Evolutionary conservation across 2,329 filamentous ascomycete genomes (phyloP).

Genomic region (Aspergillus brunneoviolaceus): DNA sequence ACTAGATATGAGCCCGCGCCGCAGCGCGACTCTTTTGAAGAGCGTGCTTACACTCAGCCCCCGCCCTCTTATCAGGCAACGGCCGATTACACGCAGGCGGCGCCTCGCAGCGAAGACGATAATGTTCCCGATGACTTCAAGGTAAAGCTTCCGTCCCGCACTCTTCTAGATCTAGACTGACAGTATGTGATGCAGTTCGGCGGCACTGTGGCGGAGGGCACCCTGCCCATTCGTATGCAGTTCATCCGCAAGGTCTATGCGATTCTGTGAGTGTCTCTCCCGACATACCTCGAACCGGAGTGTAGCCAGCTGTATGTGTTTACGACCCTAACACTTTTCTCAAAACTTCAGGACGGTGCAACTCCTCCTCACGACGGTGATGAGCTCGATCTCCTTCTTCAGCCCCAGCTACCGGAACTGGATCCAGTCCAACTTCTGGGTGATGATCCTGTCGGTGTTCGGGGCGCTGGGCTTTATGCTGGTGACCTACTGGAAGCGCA

Average conservation of each 20-base stretch:
- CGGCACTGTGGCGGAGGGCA: slow-evolving; percentile 87
- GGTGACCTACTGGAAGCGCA: slow-evolving; percentile 92
- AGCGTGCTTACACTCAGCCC: slow-evolving; percentile 67
- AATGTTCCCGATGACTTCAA: slow-evolving; percentile 98
- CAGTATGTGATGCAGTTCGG: slow-evolving; percentile 64
- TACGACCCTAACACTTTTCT: too few species aligned
- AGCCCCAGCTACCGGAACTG: slow-evolving; percentile 74
- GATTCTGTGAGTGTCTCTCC: slow-evolving; percentile 64
- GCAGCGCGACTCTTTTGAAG: slow-evolving; percentile 82
- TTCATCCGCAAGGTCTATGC: slow-evolving; percentile 97
- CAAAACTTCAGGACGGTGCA: slow-evolving; percentile 67
- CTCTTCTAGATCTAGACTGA: neutral
- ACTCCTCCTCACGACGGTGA: slow-evolving; percentile 75
- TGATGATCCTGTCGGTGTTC: slow-evolving; percentile 85
- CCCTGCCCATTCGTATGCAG: slow-evolving; percentile 92
- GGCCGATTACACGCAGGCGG: slow-evolving; percentile 57
- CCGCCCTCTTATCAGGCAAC: slow-evolving; percentile 77
- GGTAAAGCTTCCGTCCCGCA: slow-evolving; percentile 47
- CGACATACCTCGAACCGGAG: neutral
- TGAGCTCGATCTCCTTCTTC: slow-evolving; percentile 85
- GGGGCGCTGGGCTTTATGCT: slow-evolving; percentile 81
- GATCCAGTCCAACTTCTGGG: slow-evolving; percentile 79
- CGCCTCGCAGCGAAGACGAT: slow-evolving; percentile 76
- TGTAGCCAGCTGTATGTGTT: too few species aligned
- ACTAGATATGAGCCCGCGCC: slow-evolving; percentile 81